Conservation (phyloP, 805 yeast species). For the Nakazawaea pomicola region DNA sequence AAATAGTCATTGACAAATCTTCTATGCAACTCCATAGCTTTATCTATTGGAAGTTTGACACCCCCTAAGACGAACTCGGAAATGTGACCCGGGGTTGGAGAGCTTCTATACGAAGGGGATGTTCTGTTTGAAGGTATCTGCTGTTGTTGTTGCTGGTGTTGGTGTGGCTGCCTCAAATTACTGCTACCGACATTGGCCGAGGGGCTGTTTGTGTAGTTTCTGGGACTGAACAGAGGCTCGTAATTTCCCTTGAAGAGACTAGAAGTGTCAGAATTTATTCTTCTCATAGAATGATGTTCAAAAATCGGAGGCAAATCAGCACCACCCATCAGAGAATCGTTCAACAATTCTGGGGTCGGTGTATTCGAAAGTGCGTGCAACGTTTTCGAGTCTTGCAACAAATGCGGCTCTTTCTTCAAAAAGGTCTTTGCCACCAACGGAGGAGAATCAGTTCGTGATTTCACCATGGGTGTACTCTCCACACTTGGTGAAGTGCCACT, state of each 20-base stretch:
- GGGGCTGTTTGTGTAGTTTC: constrained; percentile 1
- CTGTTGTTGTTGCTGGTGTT: background rate
- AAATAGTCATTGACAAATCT: constrained; percentile 61
- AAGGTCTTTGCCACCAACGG: constrained; percentile 33
- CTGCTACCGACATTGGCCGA: no score
- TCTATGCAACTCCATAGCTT: constrained; percentile 70
- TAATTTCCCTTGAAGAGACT: constrained; percentile 15
- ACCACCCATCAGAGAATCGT: constrained; percentile 39
- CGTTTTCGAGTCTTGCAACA: constrained; percentile 29
- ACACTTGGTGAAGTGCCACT: constrained; percentile 16
- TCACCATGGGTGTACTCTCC: constrained; percentile 4
- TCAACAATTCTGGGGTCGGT: constrained; percentile 29
- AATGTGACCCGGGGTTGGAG: constrained; percentile 25
- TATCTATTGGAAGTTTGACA: constrained; percentile 57
- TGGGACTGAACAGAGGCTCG: constrained; percentile 7
- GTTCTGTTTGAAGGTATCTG: background rate
- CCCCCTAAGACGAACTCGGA: constrained; percentile 74
- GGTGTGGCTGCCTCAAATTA: constrained; percentile 9
- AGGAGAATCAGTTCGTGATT: constrained; percentile 11
- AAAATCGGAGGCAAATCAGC: constrained; percentile 36
- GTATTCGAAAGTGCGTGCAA: constrained; percentile 15
- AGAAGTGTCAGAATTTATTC: constrained; percentile 24
- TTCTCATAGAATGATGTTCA: constrained; percentile 33
- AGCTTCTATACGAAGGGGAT: background rate
- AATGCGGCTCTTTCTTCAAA: constrained; percentile 38